Percentiles rank a stretch among this genome's conserved stretches.
Evolutionary conservation across 192 early-diverging fungal species (phyloP).

Genomic region (Linnemannia elongata): DNA sequence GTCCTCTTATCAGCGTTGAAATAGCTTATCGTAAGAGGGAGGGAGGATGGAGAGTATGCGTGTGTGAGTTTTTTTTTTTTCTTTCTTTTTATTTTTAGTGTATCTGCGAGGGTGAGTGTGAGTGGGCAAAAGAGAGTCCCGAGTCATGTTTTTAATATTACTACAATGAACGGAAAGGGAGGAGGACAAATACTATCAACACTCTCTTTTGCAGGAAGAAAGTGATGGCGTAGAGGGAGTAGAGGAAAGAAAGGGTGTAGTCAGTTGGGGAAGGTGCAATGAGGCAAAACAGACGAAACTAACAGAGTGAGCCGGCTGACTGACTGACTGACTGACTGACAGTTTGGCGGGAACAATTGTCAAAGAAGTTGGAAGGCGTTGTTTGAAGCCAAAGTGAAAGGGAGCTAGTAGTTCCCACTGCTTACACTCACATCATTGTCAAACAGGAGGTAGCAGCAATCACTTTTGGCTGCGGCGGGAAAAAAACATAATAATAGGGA

Average conservation of each 20-base stretch:
- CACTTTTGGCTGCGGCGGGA: constrained; percentile 5
- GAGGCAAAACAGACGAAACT: too few relatives aligned
- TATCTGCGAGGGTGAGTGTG: not conserved
- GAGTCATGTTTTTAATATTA: constrained; percentile 8
- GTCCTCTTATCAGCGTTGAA: not conserved
- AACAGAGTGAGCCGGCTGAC: too few relatives aligned
- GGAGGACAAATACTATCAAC: not conserved
- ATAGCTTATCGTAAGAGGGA: not conserved
- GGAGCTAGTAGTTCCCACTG: not conserved
- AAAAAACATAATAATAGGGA: not conserved
- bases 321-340: not conserved
- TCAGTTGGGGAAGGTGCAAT: too few relatives aligned
- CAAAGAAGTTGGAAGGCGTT: not conserved
- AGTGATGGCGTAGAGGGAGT: not conserved
- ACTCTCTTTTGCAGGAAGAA: not conserved
- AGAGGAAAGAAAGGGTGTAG: not conserved
- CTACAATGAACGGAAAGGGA: not conserved
- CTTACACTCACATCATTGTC: not conserved
- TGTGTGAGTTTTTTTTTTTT: not conserved
- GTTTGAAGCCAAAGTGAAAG: not conserved
- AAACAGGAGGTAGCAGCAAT: not conserved
- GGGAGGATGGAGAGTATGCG: not conserved
- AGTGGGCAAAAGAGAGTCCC: not conserved
- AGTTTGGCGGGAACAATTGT: not conserved
- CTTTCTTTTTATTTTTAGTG: not conserved